Percentiles rank a stretch among this genome's conserved stretches.
Conservation (phyloP, 2,329 filamentous ascomycete genomes). For the Monilinia aucupariae region DNA sequence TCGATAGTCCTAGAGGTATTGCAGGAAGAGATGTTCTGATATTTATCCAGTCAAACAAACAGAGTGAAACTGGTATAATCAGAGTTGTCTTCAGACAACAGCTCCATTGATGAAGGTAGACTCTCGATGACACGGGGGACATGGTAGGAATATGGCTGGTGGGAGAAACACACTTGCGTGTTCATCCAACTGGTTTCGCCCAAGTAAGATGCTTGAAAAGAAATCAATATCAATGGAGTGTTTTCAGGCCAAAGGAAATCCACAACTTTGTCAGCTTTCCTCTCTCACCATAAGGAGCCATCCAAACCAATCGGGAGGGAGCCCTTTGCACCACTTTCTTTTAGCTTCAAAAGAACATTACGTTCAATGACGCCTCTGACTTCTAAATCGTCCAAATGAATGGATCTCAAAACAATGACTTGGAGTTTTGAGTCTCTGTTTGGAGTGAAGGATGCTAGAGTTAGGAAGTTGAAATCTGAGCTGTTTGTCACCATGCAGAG, state of each 20-base stretch:
- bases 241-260: not conserved
- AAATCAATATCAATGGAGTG: not conserved
- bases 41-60: not conserved
- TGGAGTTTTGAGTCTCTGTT: not conserved
- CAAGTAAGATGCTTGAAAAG: too few relatives aligned
- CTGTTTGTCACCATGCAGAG: not conserved
- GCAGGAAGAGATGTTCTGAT: not conserved
- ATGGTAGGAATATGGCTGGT: not conserved
- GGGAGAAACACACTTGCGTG: not conserved
- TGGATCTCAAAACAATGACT: not conserved
- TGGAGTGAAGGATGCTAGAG: not conserved
- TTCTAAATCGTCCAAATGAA: too few relatives aligned
- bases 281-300: not conserved
- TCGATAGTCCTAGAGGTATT: not conserved
- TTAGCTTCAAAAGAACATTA: too few relatives aligned
- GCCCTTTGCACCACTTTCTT: not conserved
- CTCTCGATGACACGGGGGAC: too few relatives aligned
- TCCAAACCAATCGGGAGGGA: not conserved
- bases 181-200: too few relatives aligned
- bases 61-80: not conserved
- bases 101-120: not conserved
- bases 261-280: not conserved
- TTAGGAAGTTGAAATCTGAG: not conserved
- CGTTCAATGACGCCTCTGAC: too few relatives aligned
- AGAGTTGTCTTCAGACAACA: not conserved